Base-by-base conservation (phyloP, 2,329 filamentous ascomycete genomes). In the Fusarium mundagurra region DNA sequence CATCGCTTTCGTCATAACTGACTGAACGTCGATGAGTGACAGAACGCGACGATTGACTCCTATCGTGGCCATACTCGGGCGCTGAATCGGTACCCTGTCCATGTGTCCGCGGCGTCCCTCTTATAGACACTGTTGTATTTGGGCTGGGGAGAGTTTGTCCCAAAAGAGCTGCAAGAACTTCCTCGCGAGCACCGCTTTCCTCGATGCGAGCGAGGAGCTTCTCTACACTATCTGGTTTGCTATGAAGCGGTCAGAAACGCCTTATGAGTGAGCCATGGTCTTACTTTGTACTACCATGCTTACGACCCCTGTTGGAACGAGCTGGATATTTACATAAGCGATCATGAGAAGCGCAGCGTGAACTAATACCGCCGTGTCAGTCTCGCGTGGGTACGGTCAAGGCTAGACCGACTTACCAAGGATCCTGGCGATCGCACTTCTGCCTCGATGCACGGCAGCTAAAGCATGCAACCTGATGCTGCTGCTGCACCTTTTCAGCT, bases 381-480 rank as follows among this genome's bases (percentile, higher is more conserved):
- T 24, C 14, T 22, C 6, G 17, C 7, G 10, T 29, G 24, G 5
- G 12, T 16, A n/a, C n/a, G 11, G 33, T 5, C 16, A 11, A 10
- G 44, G 33, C 27, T n/a, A 16, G 39, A 44, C 16, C 20, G 11
- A 36, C 64, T 55, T 9, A 69, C 66, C 66, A 69, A 34, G 66
- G 66, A 10, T 69, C 64, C 48, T 50, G 64, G 7, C 66, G 57
- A n/a, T 69, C 66, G 14, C 66, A 69, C 31, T 64, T 69, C 34
- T 69, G 66, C 27, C 66, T 69, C 2, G 66, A 69, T 18, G 66
- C 48, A 33, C 66, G 66, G 22, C 66, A 69, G 33, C 65, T 69
- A 22, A 69, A 69, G 33, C 66, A 69, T 13, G 66, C 66, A 18
- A 69, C 65, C 31, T 69, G 66, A 31, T 69, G 66, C 27, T 68